phyloP scores from a whole-genome alignment of 306 rosid species.

The Fragaria ananassa region DNA sequence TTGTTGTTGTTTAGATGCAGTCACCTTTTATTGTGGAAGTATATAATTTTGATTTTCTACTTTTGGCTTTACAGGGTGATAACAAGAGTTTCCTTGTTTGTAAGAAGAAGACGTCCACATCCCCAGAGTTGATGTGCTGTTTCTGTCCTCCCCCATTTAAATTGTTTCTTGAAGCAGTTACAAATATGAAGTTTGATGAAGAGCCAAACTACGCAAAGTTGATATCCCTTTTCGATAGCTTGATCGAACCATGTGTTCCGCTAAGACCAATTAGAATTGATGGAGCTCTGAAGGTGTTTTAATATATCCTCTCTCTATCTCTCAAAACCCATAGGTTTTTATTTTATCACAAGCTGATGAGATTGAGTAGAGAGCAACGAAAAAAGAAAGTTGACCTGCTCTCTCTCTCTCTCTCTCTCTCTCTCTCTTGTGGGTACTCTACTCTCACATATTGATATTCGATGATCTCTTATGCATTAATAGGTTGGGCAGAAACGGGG shows the following conservation, averaged over 20 bases:
- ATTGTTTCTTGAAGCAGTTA: slow-evolving; percentile 85
- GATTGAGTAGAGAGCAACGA: too few species aligned
- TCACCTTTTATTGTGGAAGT: slow-evolving; percentile 4
- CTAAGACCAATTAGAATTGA: slow-evolving; percentile 84
- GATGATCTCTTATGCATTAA: slow-evolving; percentile 12
- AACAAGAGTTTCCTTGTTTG: slow-evolving; percentile 93
- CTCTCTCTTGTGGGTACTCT: not conserved
- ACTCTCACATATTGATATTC: slow-evolving; percentile 16
- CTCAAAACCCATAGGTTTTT: too few species aligned
- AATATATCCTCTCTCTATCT: not conserved
- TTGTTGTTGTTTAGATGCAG: slow-evolving; percentile 3
- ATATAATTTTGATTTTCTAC: slow-evolving; percentile 5
- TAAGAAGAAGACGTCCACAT: slow-evolving; percentile 89
- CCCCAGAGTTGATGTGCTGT: slow-evolving; percentile 92
- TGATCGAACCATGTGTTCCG: slow-evolving; percentile 69
- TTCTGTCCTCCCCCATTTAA: slow-evolving; percentile 83
- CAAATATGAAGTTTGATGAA: slow-evolving; percentile 85
- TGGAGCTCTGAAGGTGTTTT: slow-evolving; percentile 82
- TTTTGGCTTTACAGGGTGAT: slow-evolving; percentile 65
- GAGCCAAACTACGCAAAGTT: slow-evolving; percentile 89
- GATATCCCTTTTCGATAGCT: slow-evolving; percentile 74
- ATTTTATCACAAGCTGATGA: too few species aligned
- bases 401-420: not conserved
- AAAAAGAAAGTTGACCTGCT: not conserved
- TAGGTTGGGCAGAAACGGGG: slow-evolving; percentile 94